Evolutionary conservation across 1,284 basidiomycete genomes (phyloP).

Genomic region (Schizophyllum amplum): DNA sequence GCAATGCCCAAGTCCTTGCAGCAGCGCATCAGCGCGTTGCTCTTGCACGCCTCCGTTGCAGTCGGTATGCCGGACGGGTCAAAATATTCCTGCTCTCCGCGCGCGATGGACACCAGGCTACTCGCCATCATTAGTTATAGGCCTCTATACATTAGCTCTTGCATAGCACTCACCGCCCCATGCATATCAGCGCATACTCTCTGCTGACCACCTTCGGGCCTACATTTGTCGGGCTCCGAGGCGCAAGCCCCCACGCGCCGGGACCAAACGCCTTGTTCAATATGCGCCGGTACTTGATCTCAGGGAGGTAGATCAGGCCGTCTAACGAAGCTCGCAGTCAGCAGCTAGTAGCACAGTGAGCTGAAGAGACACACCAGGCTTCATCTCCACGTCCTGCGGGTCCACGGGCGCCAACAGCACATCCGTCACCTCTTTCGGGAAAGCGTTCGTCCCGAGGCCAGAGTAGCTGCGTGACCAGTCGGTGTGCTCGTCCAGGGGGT

Average conservation of each 20-base stretch:
- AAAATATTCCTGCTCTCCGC: constrained; percentile 97
- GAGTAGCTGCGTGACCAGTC: constrained; percentile 90
- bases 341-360: background rate
- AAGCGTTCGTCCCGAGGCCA: constrained; percentile 76
- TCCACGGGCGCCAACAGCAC: constrained; percentile 72
- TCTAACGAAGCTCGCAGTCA: constrained; percentile 40
- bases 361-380: constrained; percentile 62
- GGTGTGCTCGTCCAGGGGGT: background rate
- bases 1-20: constrained; percentile 97
- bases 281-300: constrained; percentile 96
- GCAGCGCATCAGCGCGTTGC: constrained; percentile 96
- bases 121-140: background rate
- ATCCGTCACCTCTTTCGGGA: constrained; percentile 69
- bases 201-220: constrained; percentile 83
- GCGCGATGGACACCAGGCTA: constrained; percentile 84
- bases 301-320: constrained; percentile 91
- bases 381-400: constrained; percentile 82
- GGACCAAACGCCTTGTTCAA: constrained; percentile 94
- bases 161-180: constrained; percentile 63
- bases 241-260: constrained; percentile 95
- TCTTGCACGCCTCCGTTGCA: constrained; percentile 93
- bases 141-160: background rate
- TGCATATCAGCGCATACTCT: constrained; percentile 92
- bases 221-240: constrained; percentile 89
- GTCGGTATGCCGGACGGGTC: constrained; percentile 88